Evolutionary conservation across 2,329 filamentous ascomycete species (phyloP), one percentile per base, ranked within the genome.

Genomic region (Mycosphaerella arachidis): DNA sequence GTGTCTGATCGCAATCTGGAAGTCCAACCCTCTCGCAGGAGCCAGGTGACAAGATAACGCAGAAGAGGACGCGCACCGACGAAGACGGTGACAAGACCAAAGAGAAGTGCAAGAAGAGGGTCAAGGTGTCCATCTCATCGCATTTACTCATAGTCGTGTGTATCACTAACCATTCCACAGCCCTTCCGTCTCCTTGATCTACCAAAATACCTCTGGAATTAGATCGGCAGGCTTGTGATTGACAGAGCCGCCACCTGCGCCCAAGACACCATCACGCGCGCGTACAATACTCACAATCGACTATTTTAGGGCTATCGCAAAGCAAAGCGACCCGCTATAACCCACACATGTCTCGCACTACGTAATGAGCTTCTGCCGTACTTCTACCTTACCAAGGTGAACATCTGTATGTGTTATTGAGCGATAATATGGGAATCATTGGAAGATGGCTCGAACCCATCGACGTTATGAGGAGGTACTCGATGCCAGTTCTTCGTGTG

Each of bases 141-240:
- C 31, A 33, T 33, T 33, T 33, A n/a, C n/a, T 10, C 31, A 33
- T 6, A 10, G 10, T 10, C 10, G 31, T 6, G 10, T 10, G 10
- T 33, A 10, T 10, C 31, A 33, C 31, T 33, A 10, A 33, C 10
- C 6, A 6, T 33, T 6, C 31, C 6, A 6, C 37, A 53, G 48
- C 9, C 13, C 20, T 58, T 53, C 27, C 48, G 37, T 29, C 24
- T 59, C 13, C 30, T 59, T 43, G 45, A 55, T 18, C 35, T 59
- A 9, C 57, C 57, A 6, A 40, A 46, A 8, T 51, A 59, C 51
- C 37, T 59, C 29, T 59, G 57, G 57, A 29, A 33, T 13, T 37
- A 29, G 27, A 59, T 59, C 31, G 37, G 37, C 12, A 43, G n/a
- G 37, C 37, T 43, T n/a, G 12, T 43, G 6, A 43, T 43, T 16